These are phyloP conservation scores for Crithidia sp. DNA, from an alignment of 208 protist genomes.

Conservation along the genomic window DNA sequence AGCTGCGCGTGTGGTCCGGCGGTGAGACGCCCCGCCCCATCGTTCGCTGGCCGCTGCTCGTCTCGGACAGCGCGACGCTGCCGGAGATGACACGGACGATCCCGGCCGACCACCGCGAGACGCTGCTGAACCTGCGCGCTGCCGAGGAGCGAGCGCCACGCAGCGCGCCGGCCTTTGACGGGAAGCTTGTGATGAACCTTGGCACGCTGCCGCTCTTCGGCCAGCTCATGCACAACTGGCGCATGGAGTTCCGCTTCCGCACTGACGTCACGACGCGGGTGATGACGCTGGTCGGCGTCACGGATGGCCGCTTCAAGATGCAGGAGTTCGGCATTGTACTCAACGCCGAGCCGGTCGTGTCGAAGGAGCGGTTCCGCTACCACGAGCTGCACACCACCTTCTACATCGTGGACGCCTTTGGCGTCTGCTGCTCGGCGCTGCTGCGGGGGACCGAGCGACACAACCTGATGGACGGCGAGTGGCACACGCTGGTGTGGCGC, in stretches of 20 bases:
- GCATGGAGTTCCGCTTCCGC: conserved; percentile 85
- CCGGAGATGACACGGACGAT: conserved; percentile 75
- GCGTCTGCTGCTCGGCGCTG: conserved; percentile 80
- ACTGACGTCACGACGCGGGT: conserved; percentile 70
- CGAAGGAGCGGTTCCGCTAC: conserved; percentile 83
- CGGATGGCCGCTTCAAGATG: conserved; percentile 86
- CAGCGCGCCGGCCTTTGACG: conserved; percentile 77
- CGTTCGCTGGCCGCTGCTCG: conserved; percentile 79
- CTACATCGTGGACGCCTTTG: conserved; percentile 86
- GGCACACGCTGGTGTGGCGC: conserved; percentile 89
- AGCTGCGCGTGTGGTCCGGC: conserved; percentile 81
- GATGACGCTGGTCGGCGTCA: conserved; percentile 87
- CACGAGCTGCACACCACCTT: conserved; percentile 85
- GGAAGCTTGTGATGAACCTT: conserved; percentile 77
- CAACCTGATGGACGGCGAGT: conserved; percentile 86
- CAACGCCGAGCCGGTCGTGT: conserved; percentile 82
- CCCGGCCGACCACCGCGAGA: conserved; percentile 78
- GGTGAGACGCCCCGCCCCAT: conserved; percentile 51
- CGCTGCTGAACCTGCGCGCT: conserved; percentile 60
- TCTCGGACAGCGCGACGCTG: conserved; percentile 51
- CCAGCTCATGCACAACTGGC: conserved; percentile 89
- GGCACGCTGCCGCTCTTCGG: conserved; percentile 76
- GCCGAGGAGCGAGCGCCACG: conserved; percentile 55
- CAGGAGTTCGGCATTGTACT: conserved; percentile 87
- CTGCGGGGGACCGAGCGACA: conserved; percentile 83